Evolutionary conservation across 495 filamentous ascomycete genomes (phyloP), one percentile per base, ranked within the genome.

Genomic region (Oidiodendron maius): DNA sequence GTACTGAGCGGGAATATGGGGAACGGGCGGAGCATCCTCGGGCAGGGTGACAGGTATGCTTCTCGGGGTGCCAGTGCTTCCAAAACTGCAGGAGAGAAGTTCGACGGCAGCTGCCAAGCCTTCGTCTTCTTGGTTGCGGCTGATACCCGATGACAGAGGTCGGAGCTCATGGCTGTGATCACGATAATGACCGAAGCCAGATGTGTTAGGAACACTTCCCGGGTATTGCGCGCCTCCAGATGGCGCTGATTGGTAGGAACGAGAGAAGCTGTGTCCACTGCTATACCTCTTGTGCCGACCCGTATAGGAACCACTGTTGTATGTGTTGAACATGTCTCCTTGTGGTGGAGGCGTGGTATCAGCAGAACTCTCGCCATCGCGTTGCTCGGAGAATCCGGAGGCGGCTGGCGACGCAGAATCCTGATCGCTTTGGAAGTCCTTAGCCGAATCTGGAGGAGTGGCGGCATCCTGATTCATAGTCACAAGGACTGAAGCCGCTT

Each of bases 401-500:
- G 82, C 79, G 24, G 81, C 81, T 2, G 89, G 88, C 16, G 89
- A 94, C 12, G 77, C 81, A 9, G 89, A 93, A 24, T 89, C 91
- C 39, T 82, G 67, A 53, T 94, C 88, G 63, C 87, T 91, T 38
- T 82, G 77, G 47, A 74, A 80, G 54, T 85, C 81, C 50, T 78
- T 77, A 34, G 74, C 69, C 21, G 77, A 77, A 28, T 81, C 81
- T 44, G 77, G 72, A 44, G 76, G 75, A 2, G 78, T 74, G 32
- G 69, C 62, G 43, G 66, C 53, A 65, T 74, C 71, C 48, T 74
- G 70, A 68, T 95, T 96, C 89, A 98, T 97, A 45, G 82, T 81
- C 26, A 97, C 86, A 40, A 98, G 72, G 20, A 98, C 94, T 16
- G 89, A 93, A 34, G 93, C 93, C 12, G 93, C 93, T 70, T 98